These are phyloP conservation scores for Cyberlindnera petersonii DNA, from an alignment of 805 yeast genomes.

Conservation along the genomic window DNA sequence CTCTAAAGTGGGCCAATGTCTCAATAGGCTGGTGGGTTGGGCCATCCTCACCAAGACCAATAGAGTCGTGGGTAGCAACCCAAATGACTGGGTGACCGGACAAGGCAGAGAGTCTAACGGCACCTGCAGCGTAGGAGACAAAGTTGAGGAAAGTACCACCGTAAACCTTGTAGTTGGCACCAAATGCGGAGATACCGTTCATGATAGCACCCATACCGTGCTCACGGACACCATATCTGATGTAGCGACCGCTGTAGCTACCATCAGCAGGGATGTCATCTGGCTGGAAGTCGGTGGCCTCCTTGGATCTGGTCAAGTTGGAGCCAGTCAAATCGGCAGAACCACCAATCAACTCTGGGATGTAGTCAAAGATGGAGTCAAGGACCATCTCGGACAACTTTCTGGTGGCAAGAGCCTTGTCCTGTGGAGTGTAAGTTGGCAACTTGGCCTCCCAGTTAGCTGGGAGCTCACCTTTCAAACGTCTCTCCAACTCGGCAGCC, in stretches of 20 bases:
- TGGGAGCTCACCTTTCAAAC: conserved; percentile 77
- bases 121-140: conserved; percentile 80
- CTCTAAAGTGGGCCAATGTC: conserved; percentile 83
- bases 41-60: conserved; percentile 91
- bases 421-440: conserved; percentile 76
- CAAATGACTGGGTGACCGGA: conserved; percentile 80
- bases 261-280: conserved; percentile 74
- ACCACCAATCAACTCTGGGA: conserved; percentile 95
- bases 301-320: conserved; percentile 85
- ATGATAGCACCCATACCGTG: conserved; percentile 98
- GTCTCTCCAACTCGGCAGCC: conserved; percentile 76
- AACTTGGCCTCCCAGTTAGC: conserved; percentile 70
- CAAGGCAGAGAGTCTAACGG: conserved; percentile 78
- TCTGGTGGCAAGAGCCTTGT: conserved; percentile 88
- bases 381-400: conserved; percentile 84
- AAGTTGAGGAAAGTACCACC: conserved; percentile 99
- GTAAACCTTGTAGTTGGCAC: conserved; percentile 81
- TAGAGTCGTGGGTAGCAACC: conserved; percentile 89
- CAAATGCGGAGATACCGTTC: conserved; percentile 94
- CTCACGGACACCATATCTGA: conserved; percentile 98
- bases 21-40: conserved; percentile 94
- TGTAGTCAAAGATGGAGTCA: conserved; percentile 49
- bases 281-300: conserved; percentile 89
- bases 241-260: conserved; percentile 85
- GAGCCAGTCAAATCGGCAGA: conserved; percentile 98